These are phyloP conservation scores for Fraxinus dipetala DNA, from an alignment of 305 asterid genomes.

Conservation along the genomic window DNA sequence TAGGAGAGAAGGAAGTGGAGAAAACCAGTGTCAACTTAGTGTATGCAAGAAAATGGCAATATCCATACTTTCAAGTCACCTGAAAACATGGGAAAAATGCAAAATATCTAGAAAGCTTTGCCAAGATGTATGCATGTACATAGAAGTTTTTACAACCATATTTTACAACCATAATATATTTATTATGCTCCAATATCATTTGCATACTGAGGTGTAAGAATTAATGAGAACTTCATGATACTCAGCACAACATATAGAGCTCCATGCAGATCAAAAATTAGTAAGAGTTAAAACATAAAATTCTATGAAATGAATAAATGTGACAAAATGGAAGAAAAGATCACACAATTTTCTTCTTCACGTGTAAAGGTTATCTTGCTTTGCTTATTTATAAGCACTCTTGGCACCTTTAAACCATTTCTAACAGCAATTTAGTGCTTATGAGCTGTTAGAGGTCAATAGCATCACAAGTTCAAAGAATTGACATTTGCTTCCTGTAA, in stretches of 20 bases:
- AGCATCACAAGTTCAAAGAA: neutral
- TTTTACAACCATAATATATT: neutral
- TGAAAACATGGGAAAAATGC: neutral
- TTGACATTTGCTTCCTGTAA: neutral
- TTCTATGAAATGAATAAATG: constrained; percentile 3
- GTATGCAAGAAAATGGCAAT: neutral
- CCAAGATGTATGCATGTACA: constrained; percentile 2
- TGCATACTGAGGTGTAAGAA: neutral
- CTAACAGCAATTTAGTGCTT: neutral
- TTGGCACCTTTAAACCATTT: neutral
- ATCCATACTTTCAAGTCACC: neutral
- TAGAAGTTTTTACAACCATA: neutral
- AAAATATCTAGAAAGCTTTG: neutral
- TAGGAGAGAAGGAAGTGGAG: neutral
- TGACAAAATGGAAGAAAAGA: neutral
- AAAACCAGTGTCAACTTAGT: neutral
- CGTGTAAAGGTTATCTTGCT: neutral
- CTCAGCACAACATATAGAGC: neutral
- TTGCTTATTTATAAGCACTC: neutral
- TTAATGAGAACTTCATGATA: neutral
- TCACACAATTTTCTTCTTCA: neutral
- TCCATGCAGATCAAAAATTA: neutral
- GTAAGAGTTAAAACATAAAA: neutral
- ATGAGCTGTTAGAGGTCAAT: neutral
- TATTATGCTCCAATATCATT: neutral